Base-by-base conservation (phyloP, 1,284 basidiomycete species). In the Ceraceosorus guamensis region DNA sequence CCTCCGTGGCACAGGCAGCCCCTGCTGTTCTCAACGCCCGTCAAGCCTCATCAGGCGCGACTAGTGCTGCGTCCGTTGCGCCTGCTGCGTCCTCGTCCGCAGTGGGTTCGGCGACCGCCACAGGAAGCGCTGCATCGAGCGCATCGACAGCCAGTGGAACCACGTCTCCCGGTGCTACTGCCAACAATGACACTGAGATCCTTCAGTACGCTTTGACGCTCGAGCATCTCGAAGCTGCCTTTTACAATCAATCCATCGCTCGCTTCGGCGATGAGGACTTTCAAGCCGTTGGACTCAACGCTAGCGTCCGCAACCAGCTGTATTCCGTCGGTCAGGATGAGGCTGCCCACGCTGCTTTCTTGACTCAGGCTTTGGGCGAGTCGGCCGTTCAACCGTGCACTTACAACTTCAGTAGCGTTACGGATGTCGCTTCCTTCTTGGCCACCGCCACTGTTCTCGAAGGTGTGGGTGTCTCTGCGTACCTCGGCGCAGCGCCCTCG, bases 181-280 rank as follows among this genome's bases (percentile, higher is more conserved):
- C 67, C 35, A 68, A 73, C 64, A 72, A 72, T 57, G 77, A 78
- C 63, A 59, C 55, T 35, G 65, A 74, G 61, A 78, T 82, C 58
- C 76, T 83, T 56, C 82, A 86, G 71, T 84, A 82, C 65, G 84
- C 84, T 2, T 79, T 87, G 48, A 83, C 82, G 16, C 80, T 87
- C 49, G 85, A 88, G 77, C 82, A 86, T 71, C 79, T 88, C 60
- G 84, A 87, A 76, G 80, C 81, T 71, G 77, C 80, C 30, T 87
- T 87, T 79, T 88, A 81, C 71, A 60, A 61, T 32, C 24, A 56
- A 24, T 24, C 24, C 24, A 24, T 24, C 24, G 16, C 63, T 65
- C 45, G 66, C 67, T 56, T 66, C 68, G n/a, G 67, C 77, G 24
- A 24, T n/a, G 57, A 73, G 16, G 83, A 79, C 44, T 87, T 87